These are phyloP conservation scores for Linum usitatissimum DNA, from an alignment of 345 rosid species.

Conservation along the genomic window DNA sequence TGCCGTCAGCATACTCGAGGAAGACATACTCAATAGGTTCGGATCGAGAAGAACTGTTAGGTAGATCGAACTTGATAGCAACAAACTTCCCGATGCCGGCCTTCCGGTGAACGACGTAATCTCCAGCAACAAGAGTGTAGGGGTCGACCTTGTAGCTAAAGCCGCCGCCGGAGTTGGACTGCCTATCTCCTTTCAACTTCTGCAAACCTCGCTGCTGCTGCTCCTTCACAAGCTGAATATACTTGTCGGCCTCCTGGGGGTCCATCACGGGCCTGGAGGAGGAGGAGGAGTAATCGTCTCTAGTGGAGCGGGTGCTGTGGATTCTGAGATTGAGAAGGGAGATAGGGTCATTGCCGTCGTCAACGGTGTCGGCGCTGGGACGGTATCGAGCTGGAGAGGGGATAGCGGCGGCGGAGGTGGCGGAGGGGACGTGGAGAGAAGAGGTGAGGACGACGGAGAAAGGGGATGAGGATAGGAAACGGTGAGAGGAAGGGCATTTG, in stretches of 20 bases:
- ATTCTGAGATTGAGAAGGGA: conserved; percentile 69
- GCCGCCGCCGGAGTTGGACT: conserved; percentile 23
- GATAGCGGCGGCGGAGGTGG: conserved; percentile 12
- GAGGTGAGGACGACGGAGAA: conserved; percentile 23
- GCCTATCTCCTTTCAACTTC: conserved; percentile 65
- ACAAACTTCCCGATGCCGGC: conserved; percentile 87
- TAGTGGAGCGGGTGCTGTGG: conserved; percentile 52
- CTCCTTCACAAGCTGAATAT: conserved; percentile 66
- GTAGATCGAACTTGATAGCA: conserved; percentile 65
- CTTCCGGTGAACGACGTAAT: conserved; percentile 92
- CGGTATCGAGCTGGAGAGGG: conserved; percentile 17
- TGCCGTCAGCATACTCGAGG: conserved; percentile 88
- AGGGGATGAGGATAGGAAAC: conserved; percentile 2
- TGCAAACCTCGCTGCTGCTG: conserved; percentile 86
- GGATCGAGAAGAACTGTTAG: conserved; percentile 39
- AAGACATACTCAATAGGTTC: conserved; percentile 61
- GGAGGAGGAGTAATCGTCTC: conserved; percentile 27
- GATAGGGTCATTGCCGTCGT: conserved; percentile 42
- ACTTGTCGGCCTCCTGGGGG: conserved; percentile 75
- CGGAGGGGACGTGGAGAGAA: conserved; percentile 32
- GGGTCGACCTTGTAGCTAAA: conserved; percentile 89
- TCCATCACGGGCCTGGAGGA: conserved; percentile 39
- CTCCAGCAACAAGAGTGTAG: conserved; percentile 54
- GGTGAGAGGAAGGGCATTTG: conserved; percentile 16
- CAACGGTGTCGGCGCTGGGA: conserved; percentile 32